Base-by-base conservation (phyloP, 2,329 filamentous ascomycete genomes). In the Epichloe aotearoae region DNA sequence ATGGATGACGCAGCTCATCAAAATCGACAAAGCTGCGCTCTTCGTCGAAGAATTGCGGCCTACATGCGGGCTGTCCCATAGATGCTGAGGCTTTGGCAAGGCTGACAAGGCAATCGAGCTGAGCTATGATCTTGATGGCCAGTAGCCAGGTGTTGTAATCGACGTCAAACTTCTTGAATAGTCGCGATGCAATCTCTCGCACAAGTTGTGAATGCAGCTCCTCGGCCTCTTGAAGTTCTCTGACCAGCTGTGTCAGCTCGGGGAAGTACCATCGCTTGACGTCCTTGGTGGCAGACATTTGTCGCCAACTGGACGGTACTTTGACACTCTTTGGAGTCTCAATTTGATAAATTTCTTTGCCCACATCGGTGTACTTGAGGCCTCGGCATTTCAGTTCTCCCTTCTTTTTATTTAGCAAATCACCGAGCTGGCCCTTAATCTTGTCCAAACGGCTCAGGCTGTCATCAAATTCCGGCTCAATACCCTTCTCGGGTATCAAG, bases 321-420 rank as follows among this genome's bases (percentile, higher is more conserved):
- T 94, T 95, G 61, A 87, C 73, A 1, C 72, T 71, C 66, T 93
- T 95, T 0, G 93, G 91, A 0, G 88, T 84, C 64, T 98, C 93
- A 11, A 98, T 75, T 67, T 98, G 91, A 68, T 95, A 97, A 49
- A 98, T 88, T 62, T 98, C 93, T 65, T 98, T 98, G 54, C 93
- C 93, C 7, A 94, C 85, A 62, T 97, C 88, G 30, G 82, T 82
- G 59, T 83, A 93, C 62, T 82, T 82, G 54, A 91, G 76, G 0
- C 77, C 76, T 56, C 77, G 85, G 52, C 84, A 88, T 54, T 84
- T 86, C 4, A 96, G 73, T 42, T 89, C 79, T 36, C 78, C 76
- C 54, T 86, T 84, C 57, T 84, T 83, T 58, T 80, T 75, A 48
- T 81, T 80, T 2, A 97, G 71, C 1, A 97, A 69, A 4, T 75